Conservation (phyloP, 129 eudicot genomes). For the Tanacetum coccineum region DNA sequence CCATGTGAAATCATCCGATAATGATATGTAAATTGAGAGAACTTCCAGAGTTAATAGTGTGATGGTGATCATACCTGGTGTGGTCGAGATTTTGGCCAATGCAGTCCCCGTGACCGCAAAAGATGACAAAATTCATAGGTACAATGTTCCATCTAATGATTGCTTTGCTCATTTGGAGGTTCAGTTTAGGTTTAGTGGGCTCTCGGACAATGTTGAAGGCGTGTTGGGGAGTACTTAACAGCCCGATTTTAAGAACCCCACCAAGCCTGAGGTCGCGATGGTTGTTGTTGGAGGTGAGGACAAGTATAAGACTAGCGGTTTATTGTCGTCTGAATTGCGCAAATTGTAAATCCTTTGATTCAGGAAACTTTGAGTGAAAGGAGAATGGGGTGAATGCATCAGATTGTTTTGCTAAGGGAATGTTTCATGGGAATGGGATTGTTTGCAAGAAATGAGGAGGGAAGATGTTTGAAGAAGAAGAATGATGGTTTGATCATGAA, state of each 20-base stretch:
- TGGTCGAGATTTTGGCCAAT: constrained; percentile 44
- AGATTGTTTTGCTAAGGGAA: constrained; percentile 41
- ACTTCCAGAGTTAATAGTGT: constrained; percentile 43
- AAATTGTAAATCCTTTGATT: constrained; percentile 36
- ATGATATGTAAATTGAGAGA: constrained; percentile 43
- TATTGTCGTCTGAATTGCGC: constrained; percentile 47
- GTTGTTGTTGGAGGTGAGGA: constrained; percentile 71
- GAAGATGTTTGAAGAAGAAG: background rate
- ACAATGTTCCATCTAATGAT: constrained; percentile 43
- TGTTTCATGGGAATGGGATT: constrained; percentile 48
- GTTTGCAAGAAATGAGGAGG: constrained; percentile 54
- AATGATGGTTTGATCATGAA: constrained; percentile 2
- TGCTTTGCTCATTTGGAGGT: constrained; percentile 55
- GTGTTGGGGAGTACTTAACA: constrained; percentile 52
- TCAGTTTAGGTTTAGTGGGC: constrained; percentile 47
- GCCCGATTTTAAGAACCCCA: constrained; percentile 49
- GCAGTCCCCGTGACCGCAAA: constrained; percentile 52
- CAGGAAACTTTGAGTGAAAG: constrained; percentile 11
- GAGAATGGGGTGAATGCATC: constrained; percentile 11
- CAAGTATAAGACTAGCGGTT: constrained; percentile 39
- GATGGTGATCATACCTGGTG: constrained; percentile 29
- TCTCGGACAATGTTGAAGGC: constrained; percentile 48
- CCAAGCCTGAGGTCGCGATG: constrained; percentile 62
- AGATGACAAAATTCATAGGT: constrained; percentile 47
- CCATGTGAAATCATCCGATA: constrained; percentile 32